A percentile compares a stretch with the other conserved stretches of the same genome.
Evolutionary conservation across 2,329 filamentous ascomycete species (phyloP).

Genomic region (Beauveria sp.): DNA sequence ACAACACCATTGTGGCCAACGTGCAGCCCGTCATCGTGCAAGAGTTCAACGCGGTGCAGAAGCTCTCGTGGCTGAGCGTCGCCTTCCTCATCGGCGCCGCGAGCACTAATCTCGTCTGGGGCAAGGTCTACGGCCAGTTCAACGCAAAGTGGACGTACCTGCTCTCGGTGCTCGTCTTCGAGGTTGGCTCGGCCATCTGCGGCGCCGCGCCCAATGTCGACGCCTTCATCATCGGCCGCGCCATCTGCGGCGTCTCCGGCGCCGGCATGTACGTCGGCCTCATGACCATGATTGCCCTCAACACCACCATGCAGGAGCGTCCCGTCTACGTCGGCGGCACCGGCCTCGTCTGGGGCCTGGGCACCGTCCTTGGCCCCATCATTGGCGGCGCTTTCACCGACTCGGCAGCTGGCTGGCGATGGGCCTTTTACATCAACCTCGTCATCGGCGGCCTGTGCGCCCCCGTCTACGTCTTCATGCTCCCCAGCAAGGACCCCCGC

Average conservation of each 20-base stretch:
- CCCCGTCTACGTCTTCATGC: slow-evolving; percentile 20
- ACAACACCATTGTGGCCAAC: slow-evolving; percentile 42
- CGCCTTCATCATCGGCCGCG: slow-evolving; percentile 36
- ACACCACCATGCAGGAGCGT: slow-evolving; percentile 20
- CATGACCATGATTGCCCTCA: slow-evolving; percentile 19
- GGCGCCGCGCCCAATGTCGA: slow-evolving; percentile 33
- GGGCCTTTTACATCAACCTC: slow-evolving; percentile 38
- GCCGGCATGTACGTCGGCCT: slow-evolving; percentile 29
- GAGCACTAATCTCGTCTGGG: slow-evolving; percentile 33
- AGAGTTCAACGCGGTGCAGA: slow-evolving; percentile 26
- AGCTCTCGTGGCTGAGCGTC: slow-evolving; percentile 32
- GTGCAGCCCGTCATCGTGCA: slow-evolving; percentile 33
- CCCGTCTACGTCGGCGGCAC: slow-evolving; percentile 16
- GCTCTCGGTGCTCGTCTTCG: slow-evolving; percentile 16
- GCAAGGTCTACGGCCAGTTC: slow-evolving; percentile 33
- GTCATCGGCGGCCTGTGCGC: slow-evolving; percentile 31
- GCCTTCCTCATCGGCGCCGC: slow-evolving; percentile 32
- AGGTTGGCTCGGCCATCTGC: slow-evolving; percentile 25
- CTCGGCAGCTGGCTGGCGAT: slow-evolving; percentile 32
- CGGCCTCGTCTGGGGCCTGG: slow-evolving; percentile 32
- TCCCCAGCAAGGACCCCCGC: slow-evolving; percentile 17
- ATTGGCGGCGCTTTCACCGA: slow-evolving; percentile 36
- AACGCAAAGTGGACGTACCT: slow-evolving; percentile 33
- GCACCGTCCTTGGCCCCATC: slow-evolving; percentile 39
- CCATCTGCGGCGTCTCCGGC: slow-evolving; percentile 33